phyloP scores from a whole-genome alignment of 2,329 filamentous ascomycete species.

The Diatrype stigma region DNA sequence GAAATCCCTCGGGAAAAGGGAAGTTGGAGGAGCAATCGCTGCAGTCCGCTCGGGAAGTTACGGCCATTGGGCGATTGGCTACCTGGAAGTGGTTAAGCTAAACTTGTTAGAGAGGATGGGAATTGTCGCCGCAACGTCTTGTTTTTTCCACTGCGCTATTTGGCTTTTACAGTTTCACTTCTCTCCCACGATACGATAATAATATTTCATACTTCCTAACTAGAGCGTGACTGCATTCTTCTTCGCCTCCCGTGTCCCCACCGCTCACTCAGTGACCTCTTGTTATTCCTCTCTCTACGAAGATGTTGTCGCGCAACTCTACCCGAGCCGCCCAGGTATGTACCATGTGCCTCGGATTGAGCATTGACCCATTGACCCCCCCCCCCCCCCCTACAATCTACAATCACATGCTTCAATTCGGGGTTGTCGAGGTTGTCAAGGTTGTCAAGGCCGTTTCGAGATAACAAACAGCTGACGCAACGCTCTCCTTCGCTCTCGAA shows the following conservation, averaged over 20 bases:
- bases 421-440: too few relatives aligned
- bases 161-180: constrained; percentile 5
- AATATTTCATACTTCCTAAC: background rate
- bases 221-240: background rate
- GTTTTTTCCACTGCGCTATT: constrained; percentile 13
- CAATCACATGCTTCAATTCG: constrained; percentile 13
- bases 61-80: background rate
- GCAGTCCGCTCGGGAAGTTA: background rate
- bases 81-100: background rate
- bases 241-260: background rate
- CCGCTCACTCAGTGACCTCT: too few relatives aligned
- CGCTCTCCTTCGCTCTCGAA: constrained; percentile 5
- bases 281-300: constrained; percentile 17
- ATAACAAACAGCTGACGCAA: background rate
- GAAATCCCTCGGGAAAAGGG: background rate
- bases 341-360: constrained; percentile 12
- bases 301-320: constrained; percentile 58
- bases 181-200: background rate
- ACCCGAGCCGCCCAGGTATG: constrained; percentile 54
- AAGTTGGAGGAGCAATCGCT: background rate
- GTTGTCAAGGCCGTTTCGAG: constrained; percentile 15
- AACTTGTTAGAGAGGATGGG: background rate
- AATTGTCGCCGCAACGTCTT: background rate
- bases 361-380: background rate
- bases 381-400: background rate